These are phyloP conservation scores for Umbelopsis isabellina DNA, from an alignment of 192 early-diverging fungal genomes.

Conservation along the genomic window DNA sequence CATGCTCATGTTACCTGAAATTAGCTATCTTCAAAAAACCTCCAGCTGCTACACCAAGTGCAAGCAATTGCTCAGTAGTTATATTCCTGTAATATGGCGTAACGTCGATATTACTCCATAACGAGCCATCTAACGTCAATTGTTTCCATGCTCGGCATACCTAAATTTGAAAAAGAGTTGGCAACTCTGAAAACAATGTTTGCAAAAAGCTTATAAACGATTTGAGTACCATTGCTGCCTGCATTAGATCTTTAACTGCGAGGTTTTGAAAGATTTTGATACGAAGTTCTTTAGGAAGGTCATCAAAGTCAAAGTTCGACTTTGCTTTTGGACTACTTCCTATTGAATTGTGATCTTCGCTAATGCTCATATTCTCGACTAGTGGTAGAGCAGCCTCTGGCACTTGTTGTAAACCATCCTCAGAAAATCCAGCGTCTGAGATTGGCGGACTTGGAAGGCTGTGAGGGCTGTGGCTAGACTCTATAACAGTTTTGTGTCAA, in stretches of 20 bases:
- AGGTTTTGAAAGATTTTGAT: conserved; percentile 32
- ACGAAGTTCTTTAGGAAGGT: conserved; percentile 35
- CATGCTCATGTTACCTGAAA: conserved; percentile 38
- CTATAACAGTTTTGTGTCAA: neutral
- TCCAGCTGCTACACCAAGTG: conserved; percentile 35
- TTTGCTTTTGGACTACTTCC: neutral
- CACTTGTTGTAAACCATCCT: neutral
- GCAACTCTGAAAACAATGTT: neutral
- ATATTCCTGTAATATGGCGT: conserved; percentile 44
- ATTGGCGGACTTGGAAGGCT: conserved; percentile 13
- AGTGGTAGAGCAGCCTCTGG: neutral
- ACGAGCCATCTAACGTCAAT: conserved; percentile 41
- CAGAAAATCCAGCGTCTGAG: conserved; percentile 16
- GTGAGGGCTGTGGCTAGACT: neutral
- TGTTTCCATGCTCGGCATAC: conserved; percentile 39
- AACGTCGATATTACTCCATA: conserved; percentile 42
- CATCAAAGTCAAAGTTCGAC: neutral
- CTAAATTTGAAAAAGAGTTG: conserved; percentile 14
- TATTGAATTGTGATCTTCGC: neutral
- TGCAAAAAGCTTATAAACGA: neutral
- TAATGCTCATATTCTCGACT: neutral
- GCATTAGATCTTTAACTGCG: conserved; percentile 30
- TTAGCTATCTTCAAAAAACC: conserved; percentile 42
- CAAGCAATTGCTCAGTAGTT: conserved; percentile 34
- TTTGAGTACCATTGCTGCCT: conserved; percentile 32